phyloP scores from a whole-genome alignment of 2,329 filamentous ascomycete genomes.

The Fusarium temperatum region DNA sequence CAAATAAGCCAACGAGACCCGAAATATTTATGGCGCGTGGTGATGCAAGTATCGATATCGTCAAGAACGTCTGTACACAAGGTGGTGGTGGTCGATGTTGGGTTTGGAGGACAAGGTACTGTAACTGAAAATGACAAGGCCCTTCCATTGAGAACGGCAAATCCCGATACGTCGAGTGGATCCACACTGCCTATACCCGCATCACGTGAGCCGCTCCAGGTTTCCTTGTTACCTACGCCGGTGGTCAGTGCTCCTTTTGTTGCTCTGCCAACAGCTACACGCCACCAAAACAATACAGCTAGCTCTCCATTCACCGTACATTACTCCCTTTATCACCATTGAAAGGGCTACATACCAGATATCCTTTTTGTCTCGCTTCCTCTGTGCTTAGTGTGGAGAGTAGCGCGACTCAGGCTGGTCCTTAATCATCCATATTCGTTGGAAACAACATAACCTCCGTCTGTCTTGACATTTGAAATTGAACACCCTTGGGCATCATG shows the following conservation, averaged over 20 bases:
- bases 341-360: slow-evolving; percentile 12
- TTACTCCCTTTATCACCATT: slow-evolving; percentile 28
- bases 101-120: slow-evolving; percentile 46
- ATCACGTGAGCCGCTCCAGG: slow-evolving; percentile 39
- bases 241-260: slow-evolving; percentile 13
- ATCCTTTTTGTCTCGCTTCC: slow-evolving; percentile 17
- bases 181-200: slow-evolving; percentile 15
- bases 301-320: slow-evolving; percentile 3
- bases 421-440: slow-evolving; percentile 17
- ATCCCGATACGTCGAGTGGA: slow-evolving; percentile 40
- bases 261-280: slow-evolving; percentile 29
- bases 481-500: slow-evolving; percentile 55
- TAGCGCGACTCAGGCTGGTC: slow-evolving; percentile 35
- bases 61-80: slow-evolving; percentile 39
- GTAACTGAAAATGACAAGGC: slow-evolving; percentile 46
- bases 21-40: slow-evolving; percentile 31
- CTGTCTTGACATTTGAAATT: slow-evolving; percentile 4
- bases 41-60: slow-evolving; percentile 43
- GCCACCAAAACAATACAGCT: slow-evolving; percentile 38
- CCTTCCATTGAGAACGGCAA: slow-evolving; percentile 42
- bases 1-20: slow-evolving; percentile 25
- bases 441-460: not conserved
- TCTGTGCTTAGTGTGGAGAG: slow-evolving; percentile 28
- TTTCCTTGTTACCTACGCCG: not conserved
- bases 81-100: slow-evolving; percentile 41